Evolutionary conservation across 495 filamentous ascomycete genomes (phyloP), one percentile per base, ranked within the genome.

Genomic region (Achaetomiella virescens): DNA sequence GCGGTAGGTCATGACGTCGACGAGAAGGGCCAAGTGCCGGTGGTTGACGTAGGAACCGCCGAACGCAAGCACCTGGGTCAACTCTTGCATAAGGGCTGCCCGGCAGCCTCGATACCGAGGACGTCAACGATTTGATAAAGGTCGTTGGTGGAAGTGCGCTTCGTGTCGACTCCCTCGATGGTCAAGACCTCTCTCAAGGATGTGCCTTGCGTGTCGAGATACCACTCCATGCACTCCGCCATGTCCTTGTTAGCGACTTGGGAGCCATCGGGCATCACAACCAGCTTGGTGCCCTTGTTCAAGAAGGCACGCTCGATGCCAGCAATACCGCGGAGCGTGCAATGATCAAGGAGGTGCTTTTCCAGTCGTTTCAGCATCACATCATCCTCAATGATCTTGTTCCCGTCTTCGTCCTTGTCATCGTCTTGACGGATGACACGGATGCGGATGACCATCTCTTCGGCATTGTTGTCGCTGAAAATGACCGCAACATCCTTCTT

Each of bases 1-100:
- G 43, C 93, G 84, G 49, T 91, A 88, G 17, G 91, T 97, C 93
- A 99, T 99, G 49, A 99, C 89, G 72, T 99, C 93, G 57, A 95
- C 90, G 48, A 99, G 75, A n/a, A 99, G 85, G 18, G 90, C 85
- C 74, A 97, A 79, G 76, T 99, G 93, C 64, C 93, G 91, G 69
- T 97, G 90, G 68, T 99, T 99, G 78, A 99, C 93, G 67, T 99
- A 97, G 8, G 92, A 97, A 78, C 93, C 95, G 63, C 96, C 93
- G 60, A 97, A 97, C 10, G 95, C 87, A 70, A 99, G 73, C 70
- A 99, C 93, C 58, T 87, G 81, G 21, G 84, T 89, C 77, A 97
- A 72, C 66, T 99, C 95, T 31, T 85, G 81, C 68, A 97, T 81
- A 33, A 99, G 76, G 42, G 90, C 87, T 25, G 83, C 81, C 59